Percentiles rank a stretch among this genome's conserved stretches.
These are phyloP conservation scores for Xylaria acuta DNA, from an alignment of 495 filamentous ascomycete genomes.

Conservation along the genomic window DNA sequence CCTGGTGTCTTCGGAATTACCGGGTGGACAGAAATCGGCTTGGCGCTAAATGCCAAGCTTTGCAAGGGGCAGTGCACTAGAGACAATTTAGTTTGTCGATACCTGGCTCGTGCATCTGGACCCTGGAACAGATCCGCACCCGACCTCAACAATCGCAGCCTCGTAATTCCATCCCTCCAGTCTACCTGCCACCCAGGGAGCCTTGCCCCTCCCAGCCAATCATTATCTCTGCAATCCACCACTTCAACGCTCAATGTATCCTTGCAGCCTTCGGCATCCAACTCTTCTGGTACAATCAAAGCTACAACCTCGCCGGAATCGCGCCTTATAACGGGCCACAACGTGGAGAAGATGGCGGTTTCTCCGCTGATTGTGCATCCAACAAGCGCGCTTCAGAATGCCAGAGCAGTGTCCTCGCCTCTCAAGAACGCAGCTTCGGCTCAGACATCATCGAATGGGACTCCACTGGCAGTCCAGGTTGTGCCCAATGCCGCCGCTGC, in stretches of 20 bases:
- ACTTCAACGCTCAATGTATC: conserved; percentile 8
- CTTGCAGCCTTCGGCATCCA: background rate
- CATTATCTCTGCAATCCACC: background rate
- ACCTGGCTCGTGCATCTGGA: background rate
- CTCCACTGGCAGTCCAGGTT: conserved; percentile 34
- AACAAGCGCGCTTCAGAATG: conserved; percentile 32
- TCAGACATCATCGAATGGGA: conserved; percentile 43
- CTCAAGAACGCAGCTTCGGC: conserved; percentile 41
- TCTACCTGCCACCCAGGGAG: background rate
- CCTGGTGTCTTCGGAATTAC: background rate
- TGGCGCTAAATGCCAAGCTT: background rate
- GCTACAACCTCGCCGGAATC: background rate
- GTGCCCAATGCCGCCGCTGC: conserved; percentile 37
- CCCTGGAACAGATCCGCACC: background rate
- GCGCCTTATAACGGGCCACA: background rate
- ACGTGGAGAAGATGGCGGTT: conserved; percentile 37
- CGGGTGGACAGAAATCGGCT: background rate
- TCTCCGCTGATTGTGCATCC: conserved; percentile 42
- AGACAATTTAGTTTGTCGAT: background rate
- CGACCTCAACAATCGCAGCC: background rate
- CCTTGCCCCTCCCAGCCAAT: conserved; percentile 18
- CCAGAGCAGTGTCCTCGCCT: conserved; percentile 37
- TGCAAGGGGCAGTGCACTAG: background rate
- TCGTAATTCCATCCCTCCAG: background rate
- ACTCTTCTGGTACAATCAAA: background rate